These are phyloP conservation scores for Talaromyces sp. DNA, from an alignment of 2,329 filamentous ascomycete species.

Conservation along the genomic window DNA sequence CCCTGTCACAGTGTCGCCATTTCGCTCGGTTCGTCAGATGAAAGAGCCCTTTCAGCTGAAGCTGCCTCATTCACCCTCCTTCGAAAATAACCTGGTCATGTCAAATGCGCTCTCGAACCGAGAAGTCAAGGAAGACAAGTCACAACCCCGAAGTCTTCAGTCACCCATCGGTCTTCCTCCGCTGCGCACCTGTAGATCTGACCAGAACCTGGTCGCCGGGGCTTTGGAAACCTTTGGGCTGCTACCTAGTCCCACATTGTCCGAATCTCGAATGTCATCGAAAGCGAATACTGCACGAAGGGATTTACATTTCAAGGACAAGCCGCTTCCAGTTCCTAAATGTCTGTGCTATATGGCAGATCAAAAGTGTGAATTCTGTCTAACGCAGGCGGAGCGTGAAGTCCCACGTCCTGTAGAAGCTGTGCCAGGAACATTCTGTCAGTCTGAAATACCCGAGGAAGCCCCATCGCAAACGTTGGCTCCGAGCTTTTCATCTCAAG, in stretches of 20 bases:
- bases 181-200: slow-evolving; percentile 35
- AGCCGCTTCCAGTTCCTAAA: slow-evolving; percentile 4
- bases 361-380: slow-evolving; percentile 12
- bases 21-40: slow-evolving; percentile 39
- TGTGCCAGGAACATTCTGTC: not conserved
- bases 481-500: slow-evolving; percentile 8
- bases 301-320: slow-evolving; percentile 9
- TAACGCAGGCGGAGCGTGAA: not conserved
- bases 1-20: slow-evolving; percentile 32
- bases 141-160: slow-evolving; percentile 22
- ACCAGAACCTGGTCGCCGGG: slow-evolving; percentile 32
- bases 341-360: not conserved
- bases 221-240: slow-evolving; percentile 34
- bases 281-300: slow-evolving; percentile 28
- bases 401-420: not conserved
- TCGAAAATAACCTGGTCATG: slow-evolving; percentile 23
- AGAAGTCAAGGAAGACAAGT: slow-evolving; percentile 19
- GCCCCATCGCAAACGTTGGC: not conserved
- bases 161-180: slow-evolving; percentile 25
- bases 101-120: slow-evolving; percentile 16
- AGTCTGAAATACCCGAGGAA: not conserved
- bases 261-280: slow-evolving; percentile 28
- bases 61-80: slow-evolving; percentile 34
- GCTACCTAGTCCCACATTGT: slow-evolving; percentile 37
- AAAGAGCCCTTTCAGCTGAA: slow-evolving; percentile 39